phyloP scores from a whole-genome alignment of 2,329 filamentous ascomycete species.

The Colletotrichum sp. region DNA sequence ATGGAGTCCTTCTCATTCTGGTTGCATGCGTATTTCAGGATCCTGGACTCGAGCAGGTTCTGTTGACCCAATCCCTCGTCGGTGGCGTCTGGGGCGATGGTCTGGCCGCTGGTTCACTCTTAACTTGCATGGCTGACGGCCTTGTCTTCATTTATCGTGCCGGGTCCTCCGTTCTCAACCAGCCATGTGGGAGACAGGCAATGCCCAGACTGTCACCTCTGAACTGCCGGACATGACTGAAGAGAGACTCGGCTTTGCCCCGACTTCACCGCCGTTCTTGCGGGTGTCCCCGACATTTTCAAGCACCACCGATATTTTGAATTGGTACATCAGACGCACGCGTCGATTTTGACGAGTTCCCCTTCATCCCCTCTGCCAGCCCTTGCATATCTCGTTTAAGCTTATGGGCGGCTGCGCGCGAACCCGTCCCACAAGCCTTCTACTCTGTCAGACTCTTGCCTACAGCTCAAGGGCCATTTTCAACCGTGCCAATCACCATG shows the following conservation, averaged over 20 bases:
- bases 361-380: neutral
- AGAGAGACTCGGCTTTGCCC: neutral
- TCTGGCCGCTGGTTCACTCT: neutral
- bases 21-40: neutral
- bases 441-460: neutral
- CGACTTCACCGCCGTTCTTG: neutral
- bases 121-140: neutral
- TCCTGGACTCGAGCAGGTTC: neutral
- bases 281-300: neutral
- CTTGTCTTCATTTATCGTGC: neutral
- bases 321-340: neutral
- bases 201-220: neutral
- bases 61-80: neutral
- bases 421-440: slow-evolving; percentile 2
- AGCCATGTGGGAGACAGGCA: neutral
- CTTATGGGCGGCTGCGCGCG: slow-evolving; percentile 17
- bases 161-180: neutral
- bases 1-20: neutral
- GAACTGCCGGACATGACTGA: neutral
- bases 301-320: neutral
- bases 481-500: slow-evolving; percentile 19
- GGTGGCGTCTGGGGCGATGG: neutral
- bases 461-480: neutral
- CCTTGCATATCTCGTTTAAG: slow-evolving; percentile 14
- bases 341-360: neutral